These are phyloP conservation scores for Thermothelomyces thermophilus DNA, from an alignment of 2,329 filamentous ascomycete species.

Conservation along the genomic window DNA sequence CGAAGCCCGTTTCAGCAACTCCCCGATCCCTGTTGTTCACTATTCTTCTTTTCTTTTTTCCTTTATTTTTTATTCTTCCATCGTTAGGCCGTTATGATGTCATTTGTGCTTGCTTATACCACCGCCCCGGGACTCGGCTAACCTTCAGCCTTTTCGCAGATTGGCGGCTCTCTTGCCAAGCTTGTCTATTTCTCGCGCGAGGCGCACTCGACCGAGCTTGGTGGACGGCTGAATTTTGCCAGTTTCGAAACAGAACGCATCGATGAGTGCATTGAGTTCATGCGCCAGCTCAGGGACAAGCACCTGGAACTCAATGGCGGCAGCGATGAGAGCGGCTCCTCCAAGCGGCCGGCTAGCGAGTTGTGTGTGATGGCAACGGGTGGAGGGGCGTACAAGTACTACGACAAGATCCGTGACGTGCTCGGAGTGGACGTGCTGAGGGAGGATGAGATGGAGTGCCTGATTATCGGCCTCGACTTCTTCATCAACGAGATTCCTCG, in stretches of 20 bases:
- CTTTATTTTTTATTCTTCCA: not conserved
- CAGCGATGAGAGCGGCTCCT: conserved; percentile 31
- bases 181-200: conserved; percentile 96
- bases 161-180: conserved; percentile 92
- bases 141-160: conserved; percentile 45
- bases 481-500: conserved; percentile 97
- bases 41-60: conserved; percentile 9
- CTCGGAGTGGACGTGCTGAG: conserved; percentile 81
- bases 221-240: conserved; percentile 88
- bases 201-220: conserved; percentile 67
- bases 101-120: conserved; percentile 14
- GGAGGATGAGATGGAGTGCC: conserved; percentile 97
- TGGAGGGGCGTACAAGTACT: conserved; percentile 93
- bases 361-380: conserved; percentile 93
- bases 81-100: conserved; percentile 18
- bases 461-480: conserved; percentile 95
- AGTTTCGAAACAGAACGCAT: conserved; percentile 95
- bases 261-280: conserved; percentile 87
- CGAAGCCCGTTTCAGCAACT: no score
- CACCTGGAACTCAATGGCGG: conserved; percentile 71
- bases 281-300: conserved; percentile 77
- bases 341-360: conserved; percentile 40
- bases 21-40: no score
- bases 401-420: conserved; percentile 78
- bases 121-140: not conserved